Evolutionary conservation across 345 rosid species (phyloP).

Genomic region (Crucihimalaya himalaica): DNA sequence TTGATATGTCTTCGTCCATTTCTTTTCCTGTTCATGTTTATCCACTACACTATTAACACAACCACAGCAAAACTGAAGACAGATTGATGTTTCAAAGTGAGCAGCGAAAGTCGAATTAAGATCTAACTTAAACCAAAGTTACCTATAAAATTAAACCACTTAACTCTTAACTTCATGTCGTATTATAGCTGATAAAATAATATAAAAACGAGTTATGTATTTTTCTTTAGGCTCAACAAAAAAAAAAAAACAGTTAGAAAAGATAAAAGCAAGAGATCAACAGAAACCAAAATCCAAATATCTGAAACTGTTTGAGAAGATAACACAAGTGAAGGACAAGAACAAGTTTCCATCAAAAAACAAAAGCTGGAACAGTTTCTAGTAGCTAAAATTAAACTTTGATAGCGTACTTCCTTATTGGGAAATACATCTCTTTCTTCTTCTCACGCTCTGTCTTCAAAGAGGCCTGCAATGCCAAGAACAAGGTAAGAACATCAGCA

Average conservation of each 20-base stretch:
- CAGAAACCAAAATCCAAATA: constrained; percentile 8
- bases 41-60: background rate
- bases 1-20: background rate
- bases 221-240: background rate
- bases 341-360: constrained; percentile 33
- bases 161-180: background rate
- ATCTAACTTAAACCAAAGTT: no score
- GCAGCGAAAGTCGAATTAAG: background rate
- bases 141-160: background rate
- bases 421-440: constrained; percentile 69
- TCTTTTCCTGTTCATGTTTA: background rate
- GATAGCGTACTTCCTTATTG: constrained; percentile 69
- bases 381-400: constrained; percentile 47
- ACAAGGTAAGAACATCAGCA: background rate
- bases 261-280: background rate
- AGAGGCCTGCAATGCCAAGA: constrained; percentile 43
- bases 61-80: background rate
- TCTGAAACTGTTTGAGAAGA: constrained; percentile 7
- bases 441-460: constrained; percentile 68
- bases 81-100: background rate
- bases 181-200: background rate
- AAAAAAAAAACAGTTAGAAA: background rate
- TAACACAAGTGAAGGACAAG: constrained; percentile 16
- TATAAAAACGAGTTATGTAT: no score
- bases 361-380: constrained; percentile 21